phyloP scores from a whole-genome alignment of 305 asterid genomes.

The Nicotiana rustica region DNA sequence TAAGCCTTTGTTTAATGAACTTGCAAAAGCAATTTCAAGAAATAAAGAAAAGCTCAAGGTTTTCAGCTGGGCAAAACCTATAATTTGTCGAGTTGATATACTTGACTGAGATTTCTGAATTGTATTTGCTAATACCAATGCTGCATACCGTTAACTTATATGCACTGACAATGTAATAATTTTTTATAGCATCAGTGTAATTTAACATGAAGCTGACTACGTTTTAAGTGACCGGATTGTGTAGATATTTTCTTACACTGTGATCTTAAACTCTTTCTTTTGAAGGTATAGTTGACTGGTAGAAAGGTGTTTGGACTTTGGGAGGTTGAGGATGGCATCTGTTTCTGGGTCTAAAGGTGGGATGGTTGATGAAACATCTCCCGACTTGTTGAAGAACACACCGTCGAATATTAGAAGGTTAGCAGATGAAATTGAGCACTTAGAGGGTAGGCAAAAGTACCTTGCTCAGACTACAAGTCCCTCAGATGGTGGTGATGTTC shows the following conservation, averaged over 20 bases:
- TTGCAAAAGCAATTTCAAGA: not conserved
- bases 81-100: not conserved
- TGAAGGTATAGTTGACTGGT: not conserved
- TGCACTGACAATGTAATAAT: too few relatives aligned
- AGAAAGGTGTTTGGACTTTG: not conserved
- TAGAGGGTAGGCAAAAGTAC: slow-evolving; percentile 82
- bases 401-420: slow-evolving; percentile 90
- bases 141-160: not conserved
- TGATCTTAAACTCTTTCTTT: not conserved
- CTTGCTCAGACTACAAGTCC: slow-evolving; percentile 91
- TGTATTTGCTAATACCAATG: not conserved
- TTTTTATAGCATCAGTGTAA: too few relatives aligned
- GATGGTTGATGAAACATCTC: slow-evolving; percentile 61
- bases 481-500: slow-evolving; percentile 90
- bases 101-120: slow-evolving; percentile 12
- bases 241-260: too few relatives aligned
- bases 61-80: not conserved
- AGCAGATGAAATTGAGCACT: slow-evolving; percentile 85
- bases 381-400: slow-evolving; percentile 86
- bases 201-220: too few relatives aligned
- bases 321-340: slow-evolving; percentile 35
- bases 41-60: too few relatives aligned
- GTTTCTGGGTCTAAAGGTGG: slow-evolving; percentile 46
- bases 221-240: too few relatives aligned
- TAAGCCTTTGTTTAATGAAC: not conserved